Evolutionary conservation across 345 rosid species (phyloP).

Genomic region (Turritis glabra): DNA sequence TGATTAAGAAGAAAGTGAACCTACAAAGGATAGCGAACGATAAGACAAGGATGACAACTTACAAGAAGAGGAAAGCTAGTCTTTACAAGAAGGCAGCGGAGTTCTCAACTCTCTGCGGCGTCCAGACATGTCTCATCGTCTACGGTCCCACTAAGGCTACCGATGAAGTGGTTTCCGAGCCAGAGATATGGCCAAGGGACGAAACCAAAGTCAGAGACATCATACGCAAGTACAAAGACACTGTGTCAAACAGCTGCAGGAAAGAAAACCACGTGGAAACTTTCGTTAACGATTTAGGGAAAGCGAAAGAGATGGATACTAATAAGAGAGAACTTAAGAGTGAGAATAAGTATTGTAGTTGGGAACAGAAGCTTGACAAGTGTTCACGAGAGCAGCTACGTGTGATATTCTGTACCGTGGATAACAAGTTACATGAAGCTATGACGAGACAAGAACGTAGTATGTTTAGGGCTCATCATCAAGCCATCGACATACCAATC

Average conservation of each 20-base stretch:
- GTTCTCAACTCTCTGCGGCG: conserved; percentile 45
- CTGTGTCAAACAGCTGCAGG: conserved; percentile 9
- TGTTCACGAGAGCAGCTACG: conserved; percentile 39
- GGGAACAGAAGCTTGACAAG: conserved; percentile 35
- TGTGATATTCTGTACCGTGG: conserved; percentile 22
- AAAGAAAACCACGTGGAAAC: conserved; percentile 26
- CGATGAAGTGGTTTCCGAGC: conserved; percentile 26
- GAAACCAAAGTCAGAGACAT: conserved; percentile 25
- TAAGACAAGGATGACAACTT: conserved; percentile 38
- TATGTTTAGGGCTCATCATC: conserved; percentile 23
- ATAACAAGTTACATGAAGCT: conserved; percentile 33
- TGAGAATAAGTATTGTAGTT: conserved; percentile 13
- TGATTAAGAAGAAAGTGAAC: conserved; percentile 21
- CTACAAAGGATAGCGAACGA: conserved; percentile 29
- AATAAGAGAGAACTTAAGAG: conserved; percentile 1
- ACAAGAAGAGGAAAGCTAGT: conserved; percentile 41
- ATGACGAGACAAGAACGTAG: conserved; percentile 8
- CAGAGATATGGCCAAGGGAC: conserved; percentile 42
- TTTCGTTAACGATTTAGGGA: conserved; percentile 24
- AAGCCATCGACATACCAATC: conserved; percentile 21
- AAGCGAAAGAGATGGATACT: background rate
- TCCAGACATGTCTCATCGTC: conserved; percentile 40
- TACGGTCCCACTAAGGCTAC: conserved; percentile 36
- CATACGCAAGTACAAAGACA: conserved; percentile 34
- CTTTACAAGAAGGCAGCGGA: conserved; percentile 42